Evolutionary conservation across 305 asterid genomes (phyloP).

Genomic region (Euphrasia arctica): DNA sequence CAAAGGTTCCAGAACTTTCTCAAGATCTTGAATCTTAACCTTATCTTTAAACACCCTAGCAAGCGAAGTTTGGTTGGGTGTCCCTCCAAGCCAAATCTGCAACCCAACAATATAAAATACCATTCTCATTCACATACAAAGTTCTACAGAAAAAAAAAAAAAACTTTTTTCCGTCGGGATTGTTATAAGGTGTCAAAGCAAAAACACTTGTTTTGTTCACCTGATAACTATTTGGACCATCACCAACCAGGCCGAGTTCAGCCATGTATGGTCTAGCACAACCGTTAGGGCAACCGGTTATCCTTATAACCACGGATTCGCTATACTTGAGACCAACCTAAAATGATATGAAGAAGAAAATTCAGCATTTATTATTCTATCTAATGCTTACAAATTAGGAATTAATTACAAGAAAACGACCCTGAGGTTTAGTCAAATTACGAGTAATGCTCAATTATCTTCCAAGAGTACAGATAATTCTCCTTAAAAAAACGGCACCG

Average conservation of each 20-base stretch:
- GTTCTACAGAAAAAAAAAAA: no score
- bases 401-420: neutral
- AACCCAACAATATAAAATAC: slow-evolving; percentile 9
- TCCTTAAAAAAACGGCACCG: neutral
- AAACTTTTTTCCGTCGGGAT: neutral
- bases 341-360: slow-evolving; percentile 21
- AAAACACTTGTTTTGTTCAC: slow-evolving; percentile 29
- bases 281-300: slow-evolving; percentile 98
- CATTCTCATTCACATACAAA: slow-evolving; percentile 1
- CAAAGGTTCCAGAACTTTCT: slow-evolving; percentile 83
- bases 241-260: slow-evolving; percentile 96
- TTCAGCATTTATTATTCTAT: slow-evolving; percentile 12
- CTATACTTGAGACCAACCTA: slow-evolving; percentile 87
- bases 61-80: slow-evolving; percentile 68
- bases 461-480: neutral
- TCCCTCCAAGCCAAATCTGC: slow-evolving; percentile 96
- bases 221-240: slow-evolving; percentile 96
- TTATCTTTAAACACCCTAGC: slow-evolving; percentile 68
- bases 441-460: neutral
- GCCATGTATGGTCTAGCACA: slow-evolving; percentile 99
- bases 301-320: slow-evolving; percentile 82
- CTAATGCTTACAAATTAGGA: no score
- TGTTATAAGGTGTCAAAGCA: slow-evolving; percentile 3
- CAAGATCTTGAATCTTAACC: slow-evolving; percentile 85
- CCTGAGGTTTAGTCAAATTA: neutral